phyloP scores from a whole-genome alignment of 225 moss, liverwort and hornwort genomes.

The Marchantia paleacea region DNA sequence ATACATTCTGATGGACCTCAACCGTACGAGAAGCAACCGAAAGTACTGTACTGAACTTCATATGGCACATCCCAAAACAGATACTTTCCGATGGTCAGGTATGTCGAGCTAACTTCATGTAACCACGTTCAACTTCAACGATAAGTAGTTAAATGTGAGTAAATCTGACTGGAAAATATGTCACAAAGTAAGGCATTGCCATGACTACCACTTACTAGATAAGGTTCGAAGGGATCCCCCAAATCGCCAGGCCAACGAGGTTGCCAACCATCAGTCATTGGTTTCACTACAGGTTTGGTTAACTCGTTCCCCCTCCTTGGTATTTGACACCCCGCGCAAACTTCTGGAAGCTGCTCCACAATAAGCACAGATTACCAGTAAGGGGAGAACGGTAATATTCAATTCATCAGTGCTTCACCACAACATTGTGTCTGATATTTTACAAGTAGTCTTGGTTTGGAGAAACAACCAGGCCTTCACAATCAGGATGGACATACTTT shows the following conservation, averaged over 20 bases:
- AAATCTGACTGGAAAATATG: neutral
- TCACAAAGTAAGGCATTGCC: neutral
- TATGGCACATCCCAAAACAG: neutral
- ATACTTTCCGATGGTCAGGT: neutral
- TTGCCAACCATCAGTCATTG: conserved; percentile 91
- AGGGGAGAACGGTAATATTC: too few species aligned
- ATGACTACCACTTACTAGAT: conserved; percentile 41
- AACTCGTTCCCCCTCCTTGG: conserved; percentile 56
- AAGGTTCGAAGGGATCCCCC: conserved; percentile 89
- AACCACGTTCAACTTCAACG: too few species aligned
- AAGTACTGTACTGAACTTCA: too few species aligned
- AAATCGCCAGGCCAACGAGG: conserved; percentile 86
- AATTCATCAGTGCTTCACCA: too few species aligned
- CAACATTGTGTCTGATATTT: too few species aligned
- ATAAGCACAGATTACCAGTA: too few species aligned
- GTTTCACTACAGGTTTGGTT: conserved; percentile 54
- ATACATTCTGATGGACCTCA: too few species aligned
- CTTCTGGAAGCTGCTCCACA: conserved; percentile 50
- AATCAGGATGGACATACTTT: conserved; percentile 34
- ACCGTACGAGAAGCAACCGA: too few species aligned
- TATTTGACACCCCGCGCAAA: conserved; percentile 61
- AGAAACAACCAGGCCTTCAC: neutral
- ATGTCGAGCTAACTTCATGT: neutral
- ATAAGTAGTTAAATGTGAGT: too few species aligned
- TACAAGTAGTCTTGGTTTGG: too few species aligned